phyloP scores from a whole-genome alignment of 495 filamentous ascomycete genomes.

The Amphirosellinia nigrospora region DNA sequence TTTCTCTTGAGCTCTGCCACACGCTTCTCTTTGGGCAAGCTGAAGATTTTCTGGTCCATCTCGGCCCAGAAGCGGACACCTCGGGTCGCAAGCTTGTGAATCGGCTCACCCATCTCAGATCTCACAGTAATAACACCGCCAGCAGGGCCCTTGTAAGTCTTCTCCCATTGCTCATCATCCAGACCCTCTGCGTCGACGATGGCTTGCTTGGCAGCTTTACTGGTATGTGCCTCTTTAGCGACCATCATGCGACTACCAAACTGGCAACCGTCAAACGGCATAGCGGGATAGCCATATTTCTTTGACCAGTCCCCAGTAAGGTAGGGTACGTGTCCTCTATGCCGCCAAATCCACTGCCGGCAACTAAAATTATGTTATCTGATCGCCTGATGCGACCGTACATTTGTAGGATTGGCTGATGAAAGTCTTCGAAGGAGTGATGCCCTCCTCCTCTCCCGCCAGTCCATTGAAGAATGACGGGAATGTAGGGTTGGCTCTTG shows the following conservation, averaged over 20 bases:
- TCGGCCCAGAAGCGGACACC: conserved; percentile 97
- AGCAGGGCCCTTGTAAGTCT: conserved; percentile 90
- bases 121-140: conserved; percentile 96
- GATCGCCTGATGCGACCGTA: conserved; percentile 82
- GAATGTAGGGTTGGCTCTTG: conserved; percentile 86
- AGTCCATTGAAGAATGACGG: conserved; percentile 92
- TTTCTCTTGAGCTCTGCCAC: conserved; percentile 90
- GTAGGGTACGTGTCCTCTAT: conserved; percentile 91
- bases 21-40: conserved; percentile 91
- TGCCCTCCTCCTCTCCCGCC: conserved; percentile 93
- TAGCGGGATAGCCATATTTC: conserved; percentile 84
- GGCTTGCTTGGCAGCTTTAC: conserved; percentile 89
- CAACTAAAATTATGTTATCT: conserved; percentile 85
- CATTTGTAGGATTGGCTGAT: conserved; percentile 90
- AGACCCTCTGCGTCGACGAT: conserved; percentile 90
- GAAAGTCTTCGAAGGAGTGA: conserved; percentile 95
- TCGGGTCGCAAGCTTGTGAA: conserved; percentile 95
- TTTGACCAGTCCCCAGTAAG: conserved; percentile 86
- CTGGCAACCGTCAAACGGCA: conserved; percentile 91
- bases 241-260: conserved; percentile 95
- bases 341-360: conserved; percentile 91
- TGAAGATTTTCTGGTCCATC: conserved; percentile 98
- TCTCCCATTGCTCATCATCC: conserved; percentile 90
- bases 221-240: conserved; percentile 93
- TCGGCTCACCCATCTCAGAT: conserved; percentile 99